These are phyloP conservation scores for Zoysia japonica DNA, from an alignment of 176 grass and related monocot genomes.

Conservation along the genomic window DNA sequence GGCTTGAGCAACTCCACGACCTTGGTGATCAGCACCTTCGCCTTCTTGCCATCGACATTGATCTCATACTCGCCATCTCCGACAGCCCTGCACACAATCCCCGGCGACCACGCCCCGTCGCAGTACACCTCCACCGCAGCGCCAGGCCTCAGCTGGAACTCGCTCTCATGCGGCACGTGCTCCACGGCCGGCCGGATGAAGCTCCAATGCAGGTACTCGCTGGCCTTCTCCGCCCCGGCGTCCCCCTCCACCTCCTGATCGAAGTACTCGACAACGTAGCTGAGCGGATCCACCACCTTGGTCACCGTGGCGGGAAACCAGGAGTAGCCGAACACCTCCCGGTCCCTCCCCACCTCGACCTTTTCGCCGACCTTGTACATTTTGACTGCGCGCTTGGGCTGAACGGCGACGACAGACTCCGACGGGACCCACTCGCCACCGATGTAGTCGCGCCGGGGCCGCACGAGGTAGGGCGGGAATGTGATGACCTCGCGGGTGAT, in stretches of 20 bases:
- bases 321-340: conserved; percentile 42
- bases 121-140: conserved; percentile 52
- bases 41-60: background rate
- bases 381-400: background rate
- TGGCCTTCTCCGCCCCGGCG: background rate
- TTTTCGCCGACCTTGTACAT: conserved; percentile 44
- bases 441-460: conserved; percentile 52
- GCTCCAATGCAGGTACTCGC: conserved; percentile 56
- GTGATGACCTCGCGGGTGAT: conserved; percentile 54
- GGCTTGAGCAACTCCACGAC: conserved; percentile 41
- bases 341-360: conserved; percentile 55
- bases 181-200: conserved; percentile 51
- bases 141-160: conserved; percentile 23
- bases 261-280: conserved; percentile 54
- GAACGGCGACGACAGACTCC: background rate
- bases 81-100: conserved; percentile 22
- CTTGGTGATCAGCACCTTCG: conserved; percentile 24
- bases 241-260: conserved; percentile 32
- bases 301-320: conserved; percentile 60
- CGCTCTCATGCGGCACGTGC: background rate
- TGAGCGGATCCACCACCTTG: conserved; percentile 36
- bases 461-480: conserved; percentile 37
- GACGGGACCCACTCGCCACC: conserved; percentile 44
- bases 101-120: conserved; percentile 50
- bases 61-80: conserved; percentile 40